phyloP scores from a whole-genome alignment of 306 rosid genomes.

The Vigna mungo region DNA sequence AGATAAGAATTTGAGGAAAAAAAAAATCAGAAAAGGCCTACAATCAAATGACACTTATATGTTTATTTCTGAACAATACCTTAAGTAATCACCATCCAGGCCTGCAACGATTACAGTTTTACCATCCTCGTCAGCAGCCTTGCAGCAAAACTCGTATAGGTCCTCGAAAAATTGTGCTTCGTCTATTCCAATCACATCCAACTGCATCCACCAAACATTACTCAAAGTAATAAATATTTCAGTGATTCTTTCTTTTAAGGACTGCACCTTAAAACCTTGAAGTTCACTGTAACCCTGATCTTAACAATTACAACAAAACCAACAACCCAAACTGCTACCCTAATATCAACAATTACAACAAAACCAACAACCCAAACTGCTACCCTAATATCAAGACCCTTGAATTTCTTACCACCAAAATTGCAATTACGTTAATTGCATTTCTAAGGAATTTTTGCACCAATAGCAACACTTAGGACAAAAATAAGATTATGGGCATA shows the following conservation, averaged over 20 bases:
- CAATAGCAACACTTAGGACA: background rate
- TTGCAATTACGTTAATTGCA: background rate
- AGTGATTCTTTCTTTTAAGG: background rate
- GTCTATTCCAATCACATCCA: constrained; percentile 87
- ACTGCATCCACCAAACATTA: constrained; percentile 29
- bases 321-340: background rate
- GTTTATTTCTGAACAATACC: constrained; percentile 41
- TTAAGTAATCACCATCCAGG: constrained; percentile 87
- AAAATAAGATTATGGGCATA: background rate
- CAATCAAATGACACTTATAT: background rate
- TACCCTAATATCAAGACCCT: background rate
- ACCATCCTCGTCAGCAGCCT: constrained; percentile 88
- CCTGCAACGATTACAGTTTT: constrained; percentile 85
- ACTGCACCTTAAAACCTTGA: too few species aligned
- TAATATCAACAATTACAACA: background rate
- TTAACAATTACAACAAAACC: background rate
- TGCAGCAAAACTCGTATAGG: constrained; percentile 81
- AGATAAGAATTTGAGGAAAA: background rate
- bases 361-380: background rate
- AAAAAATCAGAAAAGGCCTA: background rate
- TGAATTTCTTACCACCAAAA: background rate
- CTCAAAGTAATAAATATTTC: too few species aligned
- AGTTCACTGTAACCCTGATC: background rate
- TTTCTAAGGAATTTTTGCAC: background rate
- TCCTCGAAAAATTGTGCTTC: constrained; percentile 95